Evolutionary conservation across 2,329 filamentous ascomycete species (phyloP).

Genomic region (Cercospora nicotianae): DNA sequence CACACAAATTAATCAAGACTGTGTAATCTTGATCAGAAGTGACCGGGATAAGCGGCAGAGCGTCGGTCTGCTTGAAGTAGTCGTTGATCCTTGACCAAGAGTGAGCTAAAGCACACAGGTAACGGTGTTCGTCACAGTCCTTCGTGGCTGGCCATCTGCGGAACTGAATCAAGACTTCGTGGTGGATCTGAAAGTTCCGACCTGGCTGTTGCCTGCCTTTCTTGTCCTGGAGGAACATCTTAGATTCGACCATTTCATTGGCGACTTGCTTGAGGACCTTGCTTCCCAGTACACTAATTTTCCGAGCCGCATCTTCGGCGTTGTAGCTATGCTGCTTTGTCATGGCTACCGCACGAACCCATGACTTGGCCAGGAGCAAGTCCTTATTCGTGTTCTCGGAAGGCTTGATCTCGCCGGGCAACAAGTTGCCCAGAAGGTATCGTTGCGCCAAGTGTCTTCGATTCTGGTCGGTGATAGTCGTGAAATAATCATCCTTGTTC

Average conservation of each 20-base stretch:
- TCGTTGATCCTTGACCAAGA: constrained; percentile 29
- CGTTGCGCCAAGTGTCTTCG: constrained; percentile 25
- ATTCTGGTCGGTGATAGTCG: constrained; percentile 21
- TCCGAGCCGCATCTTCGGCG: constrained; percentile 42
- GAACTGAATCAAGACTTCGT: constrained; percentile 58
- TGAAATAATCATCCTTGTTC: constrained; percentile 27
- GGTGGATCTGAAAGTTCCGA: constrained; percentile 63
- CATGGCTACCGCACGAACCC: constrained; percentile 48
- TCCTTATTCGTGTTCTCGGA: constrained; percentile 22
- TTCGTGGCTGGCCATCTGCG: constrained; percentile 52
- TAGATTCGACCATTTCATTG: constrained; percentile 54
- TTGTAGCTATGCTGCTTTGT: constrained; percentile 46
- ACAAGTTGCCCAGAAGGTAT: constrained; percentile 20
- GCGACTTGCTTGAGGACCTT: constrained; percentile 50
- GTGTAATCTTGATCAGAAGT: constrained; percentile 66
- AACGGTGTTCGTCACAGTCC: constrained; percentile 29
- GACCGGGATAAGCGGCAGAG: constrained; percentile 53
- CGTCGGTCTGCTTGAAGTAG: constrained; percentile 40
- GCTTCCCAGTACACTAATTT: constrained; percentile 41
- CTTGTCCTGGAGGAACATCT: constrained; percentile 61
- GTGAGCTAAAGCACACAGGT: constrained; percentile 32
- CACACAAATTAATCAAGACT: constrained; percentile 66
- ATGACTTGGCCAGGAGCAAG: constrained; percentile 42
- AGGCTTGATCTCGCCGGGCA: constrained; percentile 18
- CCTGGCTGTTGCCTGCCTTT: constrained; percentile 61